Percentiles rank a stretch among this genome's conserved stretches.
These are phyloP conservation scores for Mortierella sp. DNA, from an alignment of 371 early-diverging fungal genomes.

Conservation along the genomic window DNA sequence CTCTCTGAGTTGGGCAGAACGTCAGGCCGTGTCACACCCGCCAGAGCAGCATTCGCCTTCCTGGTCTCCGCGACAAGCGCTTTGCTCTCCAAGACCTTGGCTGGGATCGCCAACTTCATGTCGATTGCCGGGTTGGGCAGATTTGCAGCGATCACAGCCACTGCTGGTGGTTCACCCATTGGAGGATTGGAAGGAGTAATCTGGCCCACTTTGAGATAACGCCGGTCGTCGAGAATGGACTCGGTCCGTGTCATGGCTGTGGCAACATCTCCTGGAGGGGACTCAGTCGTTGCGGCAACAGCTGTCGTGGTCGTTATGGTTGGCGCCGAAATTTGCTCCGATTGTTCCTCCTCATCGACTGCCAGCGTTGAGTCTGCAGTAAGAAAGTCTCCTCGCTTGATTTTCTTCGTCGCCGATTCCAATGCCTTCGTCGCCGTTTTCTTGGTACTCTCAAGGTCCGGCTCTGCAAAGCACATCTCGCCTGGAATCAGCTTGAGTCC, in stretches of 20 bases:
- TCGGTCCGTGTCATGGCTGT: constrained; percentile 45
- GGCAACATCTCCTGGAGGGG: constrained; percentile 11
- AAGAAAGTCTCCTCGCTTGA: constrained; percentile 34
- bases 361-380: constrained; percentile 26
- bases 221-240: constrained; percentile 46
- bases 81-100: constrained; percentile 37
- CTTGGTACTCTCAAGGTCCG: constrained; percentile 33
- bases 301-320: background rate
- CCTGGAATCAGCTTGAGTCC: constrained; percentile 48
- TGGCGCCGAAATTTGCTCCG: background rate
- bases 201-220: constrained; percentile 39
- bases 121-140: constrained; percentile 49
- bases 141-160: constrained; percentile 49
- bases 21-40: constrained; percentile 1
- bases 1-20: constrained; percentile 1
- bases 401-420: constrained; percentile 24
- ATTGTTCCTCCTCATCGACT: constrained; percentile 10
- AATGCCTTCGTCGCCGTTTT: constrained; percentile 32
- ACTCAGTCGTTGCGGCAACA: background rate
- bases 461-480: constrained; percentile 41
- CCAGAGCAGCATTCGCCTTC: constrained; percentile 15
- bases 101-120: constrained; percentile 45
- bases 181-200: constrained; percentile 48
- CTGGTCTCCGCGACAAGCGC: constrained; percentile 22
- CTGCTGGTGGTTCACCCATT: constrained; percentile 43